Conservation (phyloP, 495 filamentous ascomycete species). For the Hypoxylon intermedium region DNA sequence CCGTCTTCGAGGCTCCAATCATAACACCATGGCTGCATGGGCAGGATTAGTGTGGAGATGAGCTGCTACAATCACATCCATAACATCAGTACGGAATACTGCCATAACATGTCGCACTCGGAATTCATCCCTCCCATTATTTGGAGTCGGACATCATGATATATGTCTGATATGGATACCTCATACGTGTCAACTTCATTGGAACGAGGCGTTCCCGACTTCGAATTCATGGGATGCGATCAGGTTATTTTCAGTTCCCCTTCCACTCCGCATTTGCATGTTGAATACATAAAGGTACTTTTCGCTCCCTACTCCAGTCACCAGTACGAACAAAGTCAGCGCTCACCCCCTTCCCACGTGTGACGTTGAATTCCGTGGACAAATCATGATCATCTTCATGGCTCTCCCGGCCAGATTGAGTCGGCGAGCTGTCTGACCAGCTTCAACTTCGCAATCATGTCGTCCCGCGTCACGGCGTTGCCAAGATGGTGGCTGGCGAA, state of each 20-base stretch:
- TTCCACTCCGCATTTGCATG: conserved; percentile 28
- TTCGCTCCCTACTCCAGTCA: not conserved
- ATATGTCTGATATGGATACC: no score
- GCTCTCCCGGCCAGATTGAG: conserved; percentile 68
- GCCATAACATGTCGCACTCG: conserved; percentile 5
- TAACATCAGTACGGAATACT: no score
- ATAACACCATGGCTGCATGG: no score
- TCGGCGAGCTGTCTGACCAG: conserved; percentile 68
- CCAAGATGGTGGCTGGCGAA: conserved; percentile 70
- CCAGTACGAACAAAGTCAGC: not conserved
- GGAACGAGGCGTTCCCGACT: not conserved
- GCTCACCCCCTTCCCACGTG: not conserved
- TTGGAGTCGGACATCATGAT: no score
- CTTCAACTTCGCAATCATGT: conserved; percentile 70
- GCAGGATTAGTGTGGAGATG: no score
- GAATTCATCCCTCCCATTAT: no score
- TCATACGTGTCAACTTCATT: no score
- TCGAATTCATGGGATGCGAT: conserved; percentile 5
- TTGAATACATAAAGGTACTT: conserved; percentile 32
- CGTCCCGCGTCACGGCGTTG: conserved; percentile 63
- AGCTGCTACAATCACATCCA: no score
- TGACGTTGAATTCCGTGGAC: not conserved
- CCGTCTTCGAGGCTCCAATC: no score
- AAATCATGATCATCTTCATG: conserved; percentile 28
- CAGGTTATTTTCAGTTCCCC: conserved; percentile 2